Evolutionary conservation across 352 stramenopile genomes (phyloP).

Genomic region (Globisporangium lucens): DNA sequence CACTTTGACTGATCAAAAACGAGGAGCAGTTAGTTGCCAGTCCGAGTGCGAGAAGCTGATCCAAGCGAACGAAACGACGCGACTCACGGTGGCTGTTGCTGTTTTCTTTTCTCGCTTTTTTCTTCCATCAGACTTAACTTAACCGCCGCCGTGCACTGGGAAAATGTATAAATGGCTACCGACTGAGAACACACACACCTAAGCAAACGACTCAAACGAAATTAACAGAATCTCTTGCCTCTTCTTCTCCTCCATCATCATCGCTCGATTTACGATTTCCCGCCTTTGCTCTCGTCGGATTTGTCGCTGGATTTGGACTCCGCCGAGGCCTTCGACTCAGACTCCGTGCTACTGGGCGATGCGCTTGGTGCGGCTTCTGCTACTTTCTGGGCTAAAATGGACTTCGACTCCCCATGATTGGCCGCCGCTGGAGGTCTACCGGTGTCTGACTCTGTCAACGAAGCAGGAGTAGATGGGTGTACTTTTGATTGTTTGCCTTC

Average conservation of each 20-base stretch:
- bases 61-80: conserved; percentile 10
- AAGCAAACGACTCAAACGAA: neutral
- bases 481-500: neutral
- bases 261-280: neutral
- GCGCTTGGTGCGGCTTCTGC: neutral
- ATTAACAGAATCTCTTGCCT: neutral
- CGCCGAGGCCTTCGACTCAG: neutral
- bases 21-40: conserved; percentile 1
- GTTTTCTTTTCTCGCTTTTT: conserved; percentile 6
- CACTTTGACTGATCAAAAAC: neutral
- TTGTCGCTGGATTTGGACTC: conserved; percentile 1
- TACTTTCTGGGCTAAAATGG: neutral
- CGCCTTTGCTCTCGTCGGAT: neutral
- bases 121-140: conserved; percentile 15
- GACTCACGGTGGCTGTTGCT: neutral
- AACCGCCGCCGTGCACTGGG: neutral
- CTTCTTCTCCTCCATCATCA: neutral
- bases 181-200: conserved; percentile 9
- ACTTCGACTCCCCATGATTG: neutral
- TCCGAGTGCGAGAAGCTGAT: neutral
- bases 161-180: conserved; percentile 3
- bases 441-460: conserved; percentile 5
- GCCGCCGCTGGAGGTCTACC: neutral
- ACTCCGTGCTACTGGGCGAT: neutral
- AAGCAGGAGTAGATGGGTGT: neutral